Conservation (phyloP, 192 early-diverging fungal species). For the Linnemannia schmuckeri region DNA sequence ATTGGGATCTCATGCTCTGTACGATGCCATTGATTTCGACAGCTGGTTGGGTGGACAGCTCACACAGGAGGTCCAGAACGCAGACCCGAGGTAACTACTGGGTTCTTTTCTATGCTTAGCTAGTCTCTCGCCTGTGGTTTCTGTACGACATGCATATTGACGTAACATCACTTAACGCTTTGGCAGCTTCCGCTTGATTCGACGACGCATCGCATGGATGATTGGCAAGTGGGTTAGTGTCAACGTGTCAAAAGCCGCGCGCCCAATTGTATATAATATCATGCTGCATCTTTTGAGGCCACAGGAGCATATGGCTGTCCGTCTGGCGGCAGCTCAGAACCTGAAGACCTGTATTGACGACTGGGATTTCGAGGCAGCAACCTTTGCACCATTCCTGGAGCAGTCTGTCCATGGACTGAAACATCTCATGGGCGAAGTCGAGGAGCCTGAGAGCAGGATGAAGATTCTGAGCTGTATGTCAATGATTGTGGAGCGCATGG, state of each 20-base stretch:
- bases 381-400: slow-evolving; percentile 78
- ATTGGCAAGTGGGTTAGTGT: slow-evolving; percentile 90
- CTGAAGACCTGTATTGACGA: slow-evolving; percentile 82
- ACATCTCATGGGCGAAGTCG: slow-evolving; percentile 71
- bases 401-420: slow-evolving; percentile 70
- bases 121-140: not conserved
- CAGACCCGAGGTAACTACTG: slow-evolving; percentile 58
- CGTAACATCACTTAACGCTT: not conserved
- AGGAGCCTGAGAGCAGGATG: slow-evolving; percentile 83
- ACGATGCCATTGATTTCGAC: slow-evolving; percentile 87
- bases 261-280: slow-evolving; percentile 76
- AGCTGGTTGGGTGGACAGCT: slow-evolving; percentile 77
- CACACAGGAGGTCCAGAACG: slow-evolving; percentile 65
- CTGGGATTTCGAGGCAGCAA: slow-evolving; percentile 85
- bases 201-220: slow-evolving; percentile 84
- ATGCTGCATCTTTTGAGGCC: slow-evolving; percentile 77
- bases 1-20: slow-evolving; percentile 84
- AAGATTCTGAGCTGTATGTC: slow-evolving; percentile 80
- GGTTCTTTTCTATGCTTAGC: not conserved
- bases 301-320: slow-evolving; percentile 85
- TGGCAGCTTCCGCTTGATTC: slow-evolving; percentile 63
- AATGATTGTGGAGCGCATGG: slow-evolving; percentile 83
- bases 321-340: slow-evolving; percentile 79
- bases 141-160: not conserved
- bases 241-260: slow-evolving; percentile 73